A percentile compares a stretch with the other conserved stretches of the same genome.
These are phyloP conservation scores for Yarrowia sp. DNA, from an alignment of 805 yeast species.

Conservation along the genomic window DNA sequence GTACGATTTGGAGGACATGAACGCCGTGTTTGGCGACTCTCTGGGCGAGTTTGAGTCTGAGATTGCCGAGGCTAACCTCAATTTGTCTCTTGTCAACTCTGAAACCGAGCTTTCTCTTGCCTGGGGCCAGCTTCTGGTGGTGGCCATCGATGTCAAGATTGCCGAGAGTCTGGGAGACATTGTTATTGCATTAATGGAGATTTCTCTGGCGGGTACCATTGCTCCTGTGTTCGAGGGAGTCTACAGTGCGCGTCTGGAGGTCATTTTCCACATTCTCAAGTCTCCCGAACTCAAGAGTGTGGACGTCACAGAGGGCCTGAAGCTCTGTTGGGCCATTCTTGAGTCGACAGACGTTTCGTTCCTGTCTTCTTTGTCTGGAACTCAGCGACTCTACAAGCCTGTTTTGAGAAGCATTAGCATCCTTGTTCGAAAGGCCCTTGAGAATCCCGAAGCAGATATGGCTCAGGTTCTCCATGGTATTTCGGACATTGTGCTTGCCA, in stretches of 20 bases:
- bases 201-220: neutral
- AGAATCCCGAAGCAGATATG: constrained; percentile 28
- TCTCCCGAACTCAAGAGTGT: neutral
- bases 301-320: constrained; percentile 1
- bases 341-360: constrained; percentile 11
- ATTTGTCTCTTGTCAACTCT: constrained; percentile 59
- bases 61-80: constrained; percentile 56
- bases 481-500: constrained; percentile 61
- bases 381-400: constrained; percentile 21
- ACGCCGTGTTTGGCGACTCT: constrained; percentile 48
- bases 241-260: constrained; percentile 9
- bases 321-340: constrained; percentile 9
- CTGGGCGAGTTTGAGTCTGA: constrained; percentile 50
- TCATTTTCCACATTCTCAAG: constrained; percentile 11
- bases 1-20: constrained; percentile 63
- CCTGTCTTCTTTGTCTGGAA: constrained; percentile 26
- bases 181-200: constrained; percentile 1
- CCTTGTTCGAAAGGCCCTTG: neutral
- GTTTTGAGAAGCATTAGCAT: constrained; percentile 11
- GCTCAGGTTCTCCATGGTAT: constrained; percentile 39
- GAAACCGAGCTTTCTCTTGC: constrained; percentile 70
- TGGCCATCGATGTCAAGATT: constrained; percentile 45
- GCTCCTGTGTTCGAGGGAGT: constrained; percentile 21
- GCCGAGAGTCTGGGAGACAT: neutral
- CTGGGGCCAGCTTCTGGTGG: constrained; percentile 65